Percentiles rank a stretch among this genome's conserved stretches.
Evolutionary conservation across 345 rosid genomes (phyloP).

Genomic region (Eucalyptus brandiana): DNA sequence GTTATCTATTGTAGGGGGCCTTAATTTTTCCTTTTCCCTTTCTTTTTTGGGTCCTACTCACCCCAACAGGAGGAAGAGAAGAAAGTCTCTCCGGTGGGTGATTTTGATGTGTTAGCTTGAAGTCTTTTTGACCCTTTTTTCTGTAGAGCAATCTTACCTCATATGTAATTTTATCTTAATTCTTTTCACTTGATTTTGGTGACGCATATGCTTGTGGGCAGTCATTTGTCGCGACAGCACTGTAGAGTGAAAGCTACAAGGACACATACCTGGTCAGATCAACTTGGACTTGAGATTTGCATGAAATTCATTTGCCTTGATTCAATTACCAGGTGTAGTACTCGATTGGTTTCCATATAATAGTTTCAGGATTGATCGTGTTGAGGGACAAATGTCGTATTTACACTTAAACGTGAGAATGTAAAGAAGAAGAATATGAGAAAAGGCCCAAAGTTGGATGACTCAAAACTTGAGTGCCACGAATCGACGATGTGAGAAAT

Average conservation of each 20-base stretch:
- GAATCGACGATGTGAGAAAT: background rate
- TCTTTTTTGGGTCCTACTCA: background rate
- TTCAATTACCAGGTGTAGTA: background rate
- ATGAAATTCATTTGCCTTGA: background rate
- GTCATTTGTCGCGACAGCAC: background rate
- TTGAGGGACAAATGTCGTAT: background rate
- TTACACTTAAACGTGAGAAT: background rate
- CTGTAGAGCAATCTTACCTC: constrained; percentile 7
- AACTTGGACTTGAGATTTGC: background rate
- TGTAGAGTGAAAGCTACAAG: background rate
- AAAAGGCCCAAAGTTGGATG: background rate
- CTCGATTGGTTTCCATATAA: background rate
- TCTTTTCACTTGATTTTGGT: background rate
- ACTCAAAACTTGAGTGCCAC: background rate
- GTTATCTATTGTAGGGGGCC: constrained; percentile 1
- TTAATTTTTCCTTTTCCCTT: background rate
- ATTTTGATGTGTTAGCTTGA: constrained; percentile 14
- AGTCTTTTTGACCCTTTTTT: background rate
- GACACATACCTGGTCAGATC: background rate
- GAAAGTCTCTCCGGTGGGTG: constrained; percentile 16
- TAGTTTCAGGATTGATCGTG: background rate
- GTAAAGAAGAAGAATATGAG: background rate
- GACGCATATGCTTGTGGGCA: background rate
- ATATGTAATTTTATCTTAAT: background rate
- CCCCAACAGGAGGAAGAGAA: constrained; percentile 5